Evolutionary conservation across 2,329 filamentous ascomycete species (phyloP).

Genomic region (Fusarium sp.): DNA sequence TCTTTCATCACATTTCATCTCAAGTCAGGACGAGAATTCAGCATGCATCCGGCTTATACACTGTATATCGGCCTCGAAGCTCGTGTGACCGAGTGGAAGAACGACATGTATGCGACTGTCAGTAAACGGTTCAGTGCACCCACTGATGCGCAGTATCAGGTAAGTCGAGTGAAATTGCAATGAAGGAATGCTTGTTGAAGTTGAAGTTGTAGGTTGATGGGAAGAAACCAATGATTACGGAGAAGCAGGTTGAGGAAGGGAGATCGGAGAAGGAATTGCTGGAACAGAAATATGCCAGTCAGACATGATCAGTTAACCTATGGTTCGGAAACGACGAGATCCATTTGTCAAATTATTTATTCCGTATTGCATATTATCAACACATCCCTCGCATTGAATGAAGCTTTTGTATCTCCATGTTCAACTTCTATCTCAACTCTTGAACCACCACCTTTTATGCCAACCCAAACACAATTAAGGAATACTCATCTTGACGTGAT

Average conservation of each 20-base stretch:
- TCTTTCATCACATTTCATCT: background rate
- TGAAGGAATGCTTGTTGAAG: background rate
- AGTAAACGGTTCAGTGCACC: background rate
- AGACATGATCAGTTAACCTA: background rate
- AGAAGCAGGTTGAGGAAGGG: constrained; percentile 16
- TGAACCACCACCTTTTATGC: accelerated
- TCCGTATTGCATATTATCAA: background rate
- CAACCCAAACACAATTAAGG: background rate
- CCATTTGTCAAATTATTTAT: background rate
- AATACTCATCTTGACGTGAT: constrained; percentile 11
- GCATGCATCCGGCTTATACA: constrained; percentile 26
- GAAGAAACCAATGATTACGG: background rate
- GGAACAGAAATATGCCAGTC: background rate
- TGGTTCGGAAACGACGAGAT: accelerated
- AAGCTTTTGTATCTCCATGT: background rate
- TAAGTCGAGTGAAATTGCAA: background rate
- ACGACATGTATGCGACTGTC: background rate
- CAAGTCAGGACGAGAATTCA: background rate
- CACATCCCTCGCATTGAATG: background rate
- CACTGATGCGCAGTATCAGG: background rate
- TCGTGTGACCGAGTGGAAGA: constrained; percentile 5
- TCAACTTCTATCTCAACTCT: background rate
- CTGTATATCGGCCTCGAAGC: constrained; percentile 16
- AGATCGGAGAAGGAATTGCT: background rate
- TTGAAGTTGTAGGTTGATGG: background rate